These are phyloP conservation scores for Spatholobus suberectus DNA, from an alignment of 306 rosid species.

Conservation along the genomic window DNA sequence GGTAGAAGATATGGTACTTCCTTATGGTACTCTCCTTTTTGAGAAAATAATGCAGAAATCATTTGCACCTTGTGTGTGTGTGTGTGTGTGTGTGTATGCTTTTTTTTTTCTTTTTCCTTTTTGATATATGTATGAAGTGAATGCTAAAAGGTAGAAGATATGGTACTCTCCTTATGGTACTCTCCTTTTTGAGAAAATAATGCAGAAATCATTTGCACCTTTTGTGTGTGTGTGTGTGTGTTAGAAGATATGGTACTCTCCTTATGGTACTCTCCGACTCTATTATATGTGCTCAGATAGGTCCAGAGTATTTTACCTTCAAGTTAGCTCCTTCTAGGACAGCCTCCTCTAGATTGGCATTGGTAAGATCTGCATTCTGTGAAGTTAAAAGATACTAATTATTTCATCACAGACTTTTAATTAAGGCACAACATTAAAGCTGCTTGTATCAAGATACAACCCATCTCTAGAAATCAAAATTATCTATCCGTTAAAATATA, in stretches of 20 bases:
- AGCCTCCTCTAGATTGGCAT: constrained; percentile 95
- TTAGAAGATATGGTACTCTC: too few relatives aligned
- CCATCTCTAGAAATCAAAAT: constrained; percentile 2
- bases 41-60: constrained; percentile 9
- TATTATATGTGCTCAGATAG: constrained; percentile 20
- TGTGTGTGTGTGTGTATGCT: too few relatives aligned
- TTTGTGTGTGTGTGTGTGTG: too few relatives aligned
- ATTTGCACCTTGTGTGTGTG: neutral
- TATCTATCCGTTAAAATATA: neutral
- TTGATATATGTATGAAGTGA: too few relatives aligned
- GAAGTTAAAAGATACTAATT: neutral
- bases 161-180: neutral
- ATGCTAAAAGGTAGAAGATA: neutral
- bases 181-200: constrained; percentile 14
- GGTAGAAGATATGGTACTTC: neutral
- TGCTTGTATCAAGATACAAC: constrained; percentile 8
- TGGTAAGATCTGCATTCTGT: constrained; percentile 94
- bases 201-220: neutral
- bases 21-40: constrained; percentile 7
- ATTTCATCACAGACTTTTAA: constrained; percentile 21
- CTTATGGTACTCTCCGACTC: too few relatives aligned
- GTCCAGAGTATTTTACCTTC: constrained; percentile 65
- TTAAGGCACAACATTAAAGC: neutral
- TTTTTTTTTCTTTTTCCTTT: too few relatives aligned
- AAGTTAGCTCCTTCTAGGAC: constrained; percentile 92